Evolutionary conservation across 1,284 basidiomycete genomes (phyloP), one percentile per base, ranked within the genome.

Genomic region (Caloboletus firmus): DNA sequence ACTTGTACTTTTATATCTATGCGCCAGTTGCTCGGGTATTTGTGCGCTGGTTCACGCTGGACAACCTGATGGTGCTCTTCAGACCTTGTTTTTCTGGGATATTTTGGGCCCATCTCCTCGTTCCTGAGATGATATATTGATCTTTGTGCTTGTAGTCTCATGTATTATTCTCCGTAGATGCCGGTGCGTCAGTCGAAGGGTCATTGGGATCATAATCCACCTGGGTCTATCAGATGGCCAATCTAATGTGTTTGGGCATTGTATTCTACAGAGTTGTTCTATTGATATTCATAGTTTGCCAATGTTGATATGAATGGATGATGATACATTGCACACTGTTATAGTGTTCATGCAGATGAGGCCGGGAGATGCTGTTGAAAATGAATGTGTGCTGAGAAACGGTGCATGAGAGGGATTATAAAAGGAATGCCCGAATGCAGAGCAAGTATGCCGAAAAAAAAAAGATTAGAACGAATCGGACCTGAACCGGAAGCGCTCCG

Each of bases 11-110:
- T 2, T 8, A 31, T 34, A 20, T 45, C 17, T 45, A 28, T 2
- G 10, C 4, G 5, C 11, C 7, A 10, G 8, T 61, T 32, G 18
- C 15, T 17, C 9, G n/a, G 44, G 32, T 32, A 36, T 30, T 43
- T 24, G 30, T 28, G 36, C 34, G 57, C 58, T 37, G 53, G 60
- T 37, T 45, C 30, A 45, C 49, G 26, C 45, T 22, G 28, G 35
- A 30, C 17, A 5, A n/a, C n/a, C n/a, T n/a, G n/a, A n/a, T n/a
- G 43, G 24, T 17, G 13, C 22, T 24, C 24, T 31, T 49, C 39
- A 4, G 12, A 10, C 20, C 32, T 24, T 3, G 20, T 46, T 30
- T 46, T 40, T 15, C 30, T 35, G 43, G 35, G 20, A 17, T 30
- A 43, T 40, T 15, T 30, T 35, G 43, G 35, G 20, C 13, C 28